phyloP scores from a whole-genome alignment of 2,329 filamentous ascomycete genomes.

The Stagonosporopsis cucurbitacearum region DNA sequence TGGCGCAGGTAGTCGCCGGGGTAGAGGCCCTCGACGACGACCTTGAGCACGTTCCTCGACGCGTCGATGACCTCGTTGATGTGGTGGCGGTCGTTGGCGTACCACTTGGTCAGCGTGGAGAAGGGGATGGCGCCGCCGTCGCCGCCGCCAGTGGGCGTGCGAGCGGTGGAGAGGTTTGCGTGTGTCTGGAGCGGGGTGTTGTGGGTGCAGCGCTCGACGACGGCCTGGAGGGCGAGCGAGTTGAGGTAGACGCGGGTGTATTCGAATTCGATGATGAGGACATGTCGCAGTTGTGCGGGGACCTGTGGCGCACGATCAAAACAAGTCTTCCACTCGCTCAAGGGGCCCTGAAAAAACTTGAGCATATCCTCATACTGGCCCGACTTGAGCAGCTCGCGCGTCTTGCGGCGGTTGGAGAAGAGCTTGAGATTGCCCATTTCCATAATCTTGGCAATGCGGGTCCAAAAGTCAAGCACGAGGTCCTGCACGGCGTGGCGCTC shows the following conservation, averaged over 20 bases:
- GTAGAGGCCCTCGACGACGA: slow-evolving; percentile 77
- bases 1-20: slow-evolving; percentile 80
- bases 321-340: slow-evolving; percentile 79
- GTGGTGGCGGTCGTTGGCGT: slow-evolving; percentile 66
- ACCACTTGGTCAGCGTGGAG: slow-evolving; percentile 56
- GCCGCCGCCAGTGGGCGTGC: slow-evolving; percentile 21
- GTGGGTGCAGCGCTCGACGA: slow-evolving; percentile 88
- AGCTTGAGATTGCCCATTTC: slow-evolving; percentile 86
- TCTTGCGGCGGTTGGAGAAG: slow-evolving; percentile 86
- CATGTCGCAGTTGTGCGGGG: slow-evolving; percentile 68
- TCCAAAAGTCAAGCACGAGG: slow-evolving; percentile 81
- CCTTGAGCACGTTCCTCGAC: slow-evolving; percentile 75
- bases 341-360: slow-evolving; percentile 78
- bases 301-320: slow-evolving; percentile 76
- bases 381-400: slow-evolving; percentile 84
- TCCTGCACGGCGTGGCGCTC: slow-evolving; percentile 56
- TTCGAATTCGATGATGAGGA: slow-evolving; percentile 92
- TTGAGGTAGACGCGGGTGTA: slow-evolving; percentile 96
- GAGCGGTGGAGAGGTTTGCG: slow-evolving; percentile 39
- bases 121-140: slow-evolving; percentile 55
- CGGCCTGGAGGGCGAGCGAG: slow-evolving; percentile 89
- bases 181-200: slow-evolving; percentile 60
- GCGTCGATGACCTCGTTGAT: slow-evolving; percentile 77
- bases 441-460: slow-evolving; percentile 91
- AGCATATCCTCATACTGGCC: slow-evolving; percentile 83